These are phyloP conservation scores for Yamadazyma triangularis DNA, from an alignment of 1,139 yeast species.

Conservation along the genomic window DNA sequence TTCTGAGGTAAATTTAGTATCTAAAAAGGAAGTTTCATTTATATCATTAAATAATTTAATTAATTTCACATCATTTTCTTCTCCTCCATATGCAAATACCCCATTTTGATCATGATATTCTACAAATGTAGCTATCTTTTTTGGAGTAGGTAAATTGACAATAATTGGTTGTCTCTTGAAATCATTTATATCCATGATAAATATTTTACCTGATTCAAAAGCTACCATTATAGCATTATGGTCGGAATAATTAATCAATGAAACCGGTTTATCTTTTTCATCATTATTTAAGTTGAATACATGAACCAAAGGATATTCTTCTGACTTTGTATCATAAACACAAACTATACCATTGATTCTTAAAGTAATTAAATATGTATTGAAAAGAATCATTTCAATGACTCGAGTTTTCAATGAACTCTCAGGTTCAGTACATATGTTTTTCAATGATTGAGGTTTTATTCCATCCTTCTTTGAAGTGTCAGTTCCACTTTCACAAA, in stretches of 20 bases:
- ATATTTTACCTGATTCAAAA: conserved; percentile 47
- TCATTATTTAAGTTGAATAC: conserved; percentile 10
- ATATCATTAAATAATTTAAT: conserved; percentile 33
- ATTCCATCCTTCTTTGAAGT: conserved; percentile 57
- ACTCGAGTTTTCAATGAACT: conserved; percentile 24
- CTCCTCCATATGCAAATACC: conserved; percentile 68
- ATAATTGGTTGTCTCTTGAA: conserved; percentile 28
- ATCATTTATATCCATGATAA: conserved; percentile 32
- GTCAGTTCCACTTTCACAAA: conserved; percentile 60
- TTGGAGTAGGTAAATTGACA: conserved; percentile 22
- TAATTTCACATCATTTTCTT: conserved; percentile 61
- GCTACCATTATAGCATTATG: conserved; percentile 34
- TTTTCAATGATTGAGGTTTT: conserved; percentile 48
- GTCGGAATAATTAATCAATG: conserved; percentile 25
- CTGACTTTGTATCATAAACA: conserved; percentile 28
- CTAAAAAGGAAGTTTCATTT: conserved; percentile 13
- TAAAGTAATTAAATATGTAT: conserved; percentile 35
- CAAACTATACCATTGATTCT: conserved; percentile 40
- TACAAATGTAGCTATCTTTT: conserved; percentile 36
- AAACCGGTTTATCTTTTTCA: conserved; percentile 34
- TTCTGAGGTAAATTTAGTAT: conserved; percentile 17
- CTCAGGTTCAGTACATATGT: conserved; percentile 33
- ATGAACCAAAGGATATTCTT: conserved; percentile 14
- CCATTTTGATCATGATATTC: conserved; percentile 41
- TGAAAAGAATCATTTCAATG: conserved; percentile 18